Evolutionary conservation across 805 yeast genomes (phyloP).

Genomic region (Wickerhamiella parazyma): DNA sequence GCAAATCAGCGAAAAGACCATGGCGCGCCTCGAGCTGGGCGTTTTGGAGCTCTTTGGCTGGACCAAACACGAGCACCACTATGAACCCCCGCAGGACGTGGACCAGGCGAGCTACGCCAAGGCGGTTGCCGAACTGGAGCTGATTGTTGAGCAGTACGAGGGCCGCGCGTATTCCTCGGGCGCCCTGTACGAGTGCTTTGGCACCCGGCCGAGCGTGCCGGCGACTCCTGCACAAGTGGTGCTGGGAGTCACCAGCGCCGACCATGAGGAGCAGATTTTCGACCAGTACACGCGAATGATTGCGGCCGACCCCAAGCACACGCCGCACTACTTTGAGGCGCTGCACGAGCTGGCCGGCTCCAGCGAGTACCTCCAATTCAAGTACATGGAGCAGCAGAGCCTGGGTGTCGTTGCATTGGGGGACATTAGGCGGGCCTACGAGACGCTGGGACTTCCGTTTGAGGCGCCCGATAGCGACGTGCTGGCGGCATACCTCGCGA

Average conservation of each 20-base stretch:
- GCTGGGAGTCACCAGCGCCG: constrained; percentile 13
- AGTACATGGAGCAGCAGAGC: constrained; percentile 35
- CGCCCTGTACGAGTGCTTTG: not conserved
- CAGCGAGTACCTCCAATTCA: constrained; percentile 34
- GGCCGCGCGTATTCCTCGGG: not conserved
- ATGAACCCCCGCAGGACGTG: constrained; percentile 1
- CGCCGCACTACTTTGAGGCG: constrained; percentile 46
- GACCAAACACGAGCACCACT: not conserved
- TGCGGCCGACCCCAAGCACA: constrained; percentile 31
- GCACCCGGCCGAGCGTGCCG: not conserved
- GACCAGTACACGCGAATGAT: constrained; percentile 34
- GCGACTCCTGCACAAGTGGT: constrained; percentile 15
- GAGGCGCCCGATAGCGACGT: constrained; percentile 13
- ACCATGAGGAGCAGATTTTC: constrained; percentile 35
- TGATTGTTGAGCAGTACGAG: not conserved
- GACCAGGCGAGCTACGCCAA: not conserved
- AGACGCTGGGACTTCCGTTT: constrained; percentile 24
- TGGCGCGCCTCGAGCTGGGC: not conserved
- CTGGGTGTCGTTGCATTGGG: constrained; percentile 40
- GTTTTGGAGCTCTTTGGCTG: constrained; percentile 3
- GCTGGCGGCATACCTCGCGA: constrained; percentile 5
- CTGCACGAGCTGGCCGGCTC: constrained; percentile 37
- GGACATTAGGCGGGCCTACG: constrained; percentile 33
- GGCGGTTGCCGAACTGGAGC: not conserved
- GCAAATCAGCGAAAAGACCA: not conserved